Conservation (phyloP, 768 basidiomycete species). For the Russula virescens region DNA sequence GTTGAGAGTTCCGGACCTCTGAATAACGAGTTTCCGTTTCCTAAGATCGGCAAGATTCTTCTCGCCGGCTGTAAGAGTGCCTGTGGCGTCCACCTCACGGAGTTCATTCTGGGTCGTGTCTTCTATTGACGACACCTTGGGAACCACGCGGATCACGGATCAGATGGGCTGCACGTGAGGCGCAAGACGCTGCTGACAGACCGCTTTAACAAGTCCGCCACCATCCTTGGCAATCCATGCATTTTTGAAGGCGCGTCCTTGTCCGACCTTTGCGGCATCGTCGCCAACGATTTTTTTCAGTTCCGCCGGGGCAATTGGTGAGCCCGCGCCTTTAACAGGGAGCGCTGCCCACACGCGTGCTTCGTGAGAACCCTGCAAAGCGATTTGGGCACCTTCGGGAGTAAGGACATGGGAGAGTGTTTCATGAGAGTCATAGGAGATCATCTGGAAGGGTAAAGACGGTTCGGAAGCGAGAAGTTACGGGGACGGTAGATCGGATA, state of each 20-base stretch:
- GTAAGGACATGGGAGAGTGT: constrained; percentile 68
- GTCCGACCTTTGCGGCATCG: constrained; percentile 88
- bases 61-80: constrained; percentile 68
- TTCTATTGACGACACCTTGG: constrained; percentile 56
- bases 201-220: constrained; percentile 77
- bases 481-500: constrained; percentile 3
- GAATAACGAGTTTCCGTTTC: constrained; percentile 83
- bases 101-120: constrained; percentile 76
- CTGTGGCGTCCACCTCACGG: constrained; percentile 64
- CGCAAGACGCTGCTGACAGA: constrained; percentile 39
- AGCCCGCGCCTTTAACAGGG: constrained; percentile 62
- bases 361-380: constrained; percentile 85
- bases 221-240: constrained; percentile 95
- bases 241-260: constrained; percentile 93
- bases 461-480: constrained; percentile 15
- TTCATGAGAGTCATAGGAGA: constrained; percentile 75
- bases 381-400: constrained; percentile 76
- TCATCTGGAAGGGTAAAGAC: constrained; percentile 52
- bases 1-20: constrained; percentile 49
- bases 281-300: constrained; percentile 77
- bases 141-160: not conserved
- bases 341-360: constrained; percentile 88
- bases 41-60: constrained; percentile 79
- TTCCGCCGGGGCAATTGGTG: constrained; percentile 58
- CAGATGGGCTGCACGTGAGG: constrained; percentile 15